These are phyloP conservation scores for Phascolomyces articulosus DNA, from an alignment of 371 early-diverging fungal genomes.

Conservation along the genomic window DNA sequence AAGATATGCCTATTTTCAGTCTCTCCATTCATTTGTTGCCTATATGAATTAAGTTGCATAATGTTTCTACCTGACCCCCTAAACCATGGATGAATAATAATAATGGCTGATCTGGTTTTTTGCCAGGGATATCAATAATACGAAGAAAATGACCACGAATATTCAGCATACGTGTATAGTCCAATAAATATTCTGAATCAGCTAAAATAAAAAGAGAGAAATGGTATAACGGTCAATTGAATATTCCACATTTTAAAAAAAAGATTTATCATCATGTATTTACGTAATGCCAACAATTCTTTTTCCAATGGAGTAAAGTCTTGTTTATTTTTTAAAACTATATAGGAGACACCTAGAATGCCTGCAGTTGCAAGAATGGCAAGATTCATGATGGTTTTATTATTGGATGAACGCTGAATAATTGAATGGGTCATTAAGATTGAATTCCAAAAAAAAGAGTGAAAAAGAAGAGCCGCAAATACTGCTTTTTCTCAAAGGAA, in stretches of 20 bases:
- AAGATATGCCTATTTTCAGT: too few relatives aligned
- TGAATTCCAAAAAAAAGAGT: too few relatives aligned
- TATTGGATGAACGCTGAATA: neutral
- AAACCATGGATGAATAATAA: conserved; percentile 65
- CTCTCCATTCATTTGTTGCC: too few relatives aligned
- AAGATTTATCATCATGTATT: too few relatives aligned
- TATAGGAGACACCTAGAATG: conserved; percentile 1
- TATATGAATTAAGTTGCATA: neutral
- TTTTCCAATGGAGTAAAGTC: conserved; percentile 3
- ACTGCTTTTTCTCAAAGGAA: too few relatives aligned
- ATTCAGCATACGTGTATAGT: conserved; percentile 52
- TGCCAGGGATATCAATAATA: conserved; percentile 60
- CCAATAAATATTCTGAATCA: conserved; percentile 15
- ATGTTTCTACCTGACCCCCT: conserved; percentile 55
- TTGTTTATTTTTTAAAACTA: neutral
- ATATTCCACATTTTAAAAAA: too few relatives aligned
- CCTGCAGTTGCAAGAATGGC: neutral
- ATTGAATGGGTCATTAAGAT: too few relatives aligned
- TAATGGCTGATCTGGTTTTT: conserved; percentile 48
- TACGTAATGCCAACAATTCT: conserved; percentile 5
- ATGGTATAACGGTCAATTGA: too few relatives aligned
- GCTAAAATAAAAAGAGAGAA: neutral
- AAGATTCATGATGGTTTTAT: neutral
- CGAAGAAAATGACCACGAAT: conserved; percentile 60
- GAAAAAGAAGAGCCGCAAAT: neutral